Conservation (phyloP, 345 rosid species). For the Salix brachista region DNA sequence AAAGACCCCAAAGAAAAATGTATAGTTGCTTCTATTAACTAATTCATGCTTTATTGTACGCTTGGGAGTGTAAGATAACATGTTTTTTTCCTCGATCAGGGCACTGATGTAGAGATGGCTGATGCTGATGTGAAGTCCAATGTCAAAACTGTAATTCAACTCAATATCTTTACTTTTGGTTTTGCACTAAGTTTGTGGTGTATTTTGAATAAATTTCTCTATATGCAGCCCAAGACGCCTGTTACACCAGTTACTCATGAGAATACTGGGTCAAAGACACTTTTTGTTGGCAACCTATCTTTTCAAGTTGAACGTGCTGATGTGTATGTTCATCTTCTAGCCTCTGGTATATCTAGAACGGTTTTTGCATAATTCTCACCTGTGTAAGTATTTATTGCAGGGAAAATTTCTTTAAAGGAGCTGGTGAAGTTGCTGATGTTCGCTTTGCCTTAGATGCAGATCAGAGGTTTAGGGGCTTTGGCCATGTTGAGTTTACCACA, state of each 20-base stretch:
- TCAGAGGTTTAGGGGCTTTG: constrained; percentile 61
- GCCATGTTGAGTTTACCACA: constrained; percentile 78
- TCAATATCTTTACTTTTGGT: background rate
- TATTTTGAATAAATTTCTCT: background rate
- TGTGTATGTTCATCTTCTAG: constrained; percentile 40
- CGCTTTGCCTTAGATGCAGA: constrained; percentile 52
- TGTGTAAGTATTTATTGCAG: constrained; percentile 33
- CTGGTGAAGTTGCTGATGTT: constrained; percentile 67
- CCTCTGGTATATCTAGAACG: no score
- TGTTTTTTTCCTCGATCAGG: background rate
- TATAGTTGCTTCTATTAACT: background rate
- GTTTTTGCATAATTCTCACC: background rate
- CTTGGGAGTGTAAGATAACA: background rate
- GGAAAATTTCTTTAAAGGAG: constrained; percentile 60
- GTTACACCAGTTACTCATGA: constrained; percentile 52
- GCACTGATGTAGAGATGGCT: constrained; percentile 55
- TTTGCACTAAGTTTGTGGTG: background rate
- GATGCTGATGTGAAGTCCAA: constrained; percentile 39
- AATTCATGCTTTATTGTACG: background rate
- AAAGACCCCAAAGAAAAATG: constrained; percentile 50
- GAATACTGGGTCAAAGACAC: constrained; percentile 50
- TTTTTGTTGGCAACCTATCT: constrained; percentile 70
- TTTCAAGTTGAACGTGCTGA: constrained; percentile 50
- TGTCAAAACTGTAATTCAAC: constrained; percentile 34
- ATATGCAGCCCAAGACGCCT: constrained; percentile 64